Conservation (phyloP, 1,139 yeast species). For the Pichia sp. region DNA sequence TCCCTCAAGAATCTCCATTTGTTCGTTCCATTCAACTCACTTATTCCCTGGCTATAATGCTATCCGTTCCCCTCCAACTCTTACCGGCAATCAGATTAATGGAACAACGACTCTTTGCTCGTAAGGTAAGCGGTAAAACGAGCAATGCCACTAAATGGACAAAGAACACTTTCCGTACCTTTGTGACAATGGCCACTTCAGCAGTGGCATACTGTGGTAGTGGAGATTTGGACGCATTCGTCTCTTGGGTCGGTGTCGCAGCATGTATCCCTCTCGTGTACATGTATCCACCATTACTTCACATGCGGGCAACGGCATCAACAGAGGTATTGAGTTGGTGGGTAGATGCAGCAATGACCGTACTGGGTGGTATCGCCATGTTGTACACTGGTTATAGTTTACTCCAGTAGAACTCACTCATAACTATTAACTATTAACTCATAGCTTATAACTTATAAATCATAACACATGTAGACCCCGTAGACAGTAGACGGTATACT, state of each 20-base stretch:
- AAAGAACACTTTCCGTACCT: constrained; percentile 50
- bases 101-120: constrained; percentile 52
- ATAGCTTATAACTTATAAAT: no score
- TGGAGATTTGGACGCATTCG: constrained; percentile 59
- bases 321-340: constrained; percentile 18
- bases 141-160: constrained; percentile 53
- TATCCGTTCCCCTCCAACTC: constrained; percentile 69
- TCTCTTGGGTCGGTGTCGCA: constrained; percentile 71
- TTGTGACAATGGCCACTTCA: constrained; percentile 47
- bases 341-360: constrained; percentile 43
- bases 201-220: constrained; percentile 56
- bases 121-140: constrained; percentile 46
- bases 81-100: constrained; percentile 72
- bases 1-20: constrained; percentile 57
- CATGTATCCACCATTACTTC: constrained; percentile 75
- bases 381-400: constrained; percentile 45
- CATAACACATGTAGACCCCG: no score
- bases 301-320: constrained; percentile 34
- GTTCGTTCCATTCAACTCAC: constrained; percentile 61
- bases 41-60: constrained; percentile 64
- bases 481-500: no score
- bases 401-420: no score
- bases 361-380: constrained; percentile 55
- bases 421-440: no score
- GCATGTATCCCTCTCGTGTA: constrained; percentile 81